Conservation (phyloP, 1,284 basidiomycete genomes). For the Anthracocystis setariae region DNA sequence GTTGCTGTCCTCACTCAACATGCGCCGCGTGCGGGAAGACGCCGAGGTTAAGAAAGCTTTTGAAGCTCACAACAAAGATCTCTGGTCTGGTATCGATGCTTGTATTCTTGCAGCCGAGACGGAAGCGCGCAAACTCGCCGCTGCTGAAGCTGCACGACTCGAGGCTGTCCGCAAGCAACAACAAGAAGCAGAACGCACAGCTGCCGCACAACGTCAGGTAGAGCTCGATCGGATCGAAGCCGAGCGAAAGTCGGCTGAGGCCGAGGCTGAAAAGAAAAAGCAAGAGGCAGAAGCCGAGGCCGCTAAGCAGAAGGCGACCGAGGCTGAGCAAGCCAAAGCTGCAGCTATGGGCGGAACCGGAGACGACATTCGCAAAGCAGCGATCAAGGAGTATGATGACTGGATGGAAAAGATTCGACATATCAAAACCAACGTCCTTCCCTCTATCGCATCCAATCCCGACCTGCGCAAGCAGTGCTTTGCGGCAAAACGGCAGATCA, state of each 20-base stretch:
- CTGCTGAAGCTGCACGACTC: slow-evolving; percentile 53
- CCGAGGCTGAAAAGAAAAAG: slow-evolving; percentile 32
- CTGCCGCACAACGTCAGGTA: slow-evolving; percentile 48
- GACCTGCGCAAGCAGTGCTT: slow-evolving; percentile 70
- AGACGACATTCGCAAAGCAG: slow-evolving; percentile 40
- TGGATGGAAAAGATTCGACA: slow-evolving; percentile 69
- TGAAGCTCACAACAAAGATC: slow-evolving; percentile 56
- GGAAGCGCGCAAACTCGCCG: slow-evolving; percentile 40
- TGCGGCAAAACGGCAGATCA: slow-evolving; percentile 81
- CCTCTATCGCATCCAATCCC: slow-evolving; percentile 76
- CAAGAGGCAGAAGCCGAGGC: slow-evolving; percentile 36
- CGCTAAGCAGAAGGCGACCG: slow-evolving; percentile 42
- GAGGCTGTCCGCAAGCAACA: slow-evolving; percentile 51
- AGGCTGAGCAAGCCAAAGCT: slow-evolving; percentile 34
- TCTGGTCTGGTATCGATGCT: slow-evolving; percentile 64
- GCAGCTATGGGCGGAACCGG: slow-evolving; percentile 43
- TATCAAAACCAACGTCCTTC: slow-evolving; percentile 81
- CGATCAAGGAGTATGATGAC: slow-evolving; percentile 47
- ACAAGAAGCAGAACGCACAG: slow-evolving; percentile 58
- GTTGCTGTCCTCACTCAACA: slow-evolving; percentile 51
- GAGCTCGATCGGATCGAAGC: slow-evolving; percentile 54
- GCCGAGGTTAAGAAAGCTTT: slow-evolving; percentile 54
- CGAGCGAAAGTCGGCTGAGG: slow-evolving; percentile 54
- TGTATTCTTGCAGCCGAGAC: slow-evolving; percentile 60
- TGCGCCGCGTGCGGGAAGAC: slow-evolving; percentile 52